These are phyloP conservation scores for Penicillium expansum DNA, from an alignment of 2,329 filamentous ascomycete genomes.

Conservation along the genomic window DNA sequence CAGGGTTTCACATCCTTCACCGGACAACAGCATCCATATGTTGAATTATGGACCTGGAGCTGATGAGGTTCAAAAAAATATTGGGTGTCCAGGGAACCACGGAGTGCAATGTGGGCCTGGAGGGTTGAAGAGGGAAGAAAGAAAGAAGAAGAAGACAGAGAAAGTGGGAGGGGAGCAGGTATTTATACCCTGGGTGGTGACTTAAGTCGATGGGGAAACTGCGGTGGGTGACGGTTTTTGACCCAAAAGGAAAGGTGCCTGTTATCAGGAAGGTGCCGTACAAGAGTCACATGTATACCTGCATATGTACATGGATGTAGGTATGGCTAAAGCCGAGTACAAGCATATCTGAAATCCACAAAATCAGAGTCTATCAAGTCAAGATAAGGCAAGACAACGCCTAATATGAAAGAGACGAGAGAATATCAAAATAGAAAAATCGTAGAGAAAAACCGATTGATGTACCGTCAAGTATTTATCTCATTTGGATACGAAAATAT, in stretches of 20 bases:
- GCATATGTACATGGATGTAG: no score
- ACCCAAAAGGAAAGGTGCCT: neutral
- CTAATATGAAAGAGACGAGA: neutral
- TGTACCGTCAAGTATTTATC: neutral
- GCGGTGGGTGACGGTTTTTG: neutral
- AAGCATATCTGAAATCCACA: no score
- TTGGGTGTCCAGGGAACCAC: neutral
- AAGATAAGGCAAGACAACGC: neutral
- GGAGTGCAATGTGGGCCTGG: neutral
- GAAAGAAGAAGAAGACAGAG: neutral
- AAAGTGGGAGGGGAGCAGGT: neutral
- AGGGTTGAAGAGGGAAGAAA: neutral
- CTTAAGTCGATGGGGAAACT: neutral
- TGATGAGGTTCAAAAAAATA: no score
- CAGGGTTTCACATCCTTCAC: no score
- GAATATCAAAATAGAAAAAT: neutral
- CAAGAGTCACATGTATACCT: no score
- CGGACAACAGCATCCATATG: no score
- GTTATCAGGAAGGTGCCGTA: no score
- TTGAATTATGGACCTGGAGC: no score
- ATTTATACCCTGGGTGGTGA: neutral
- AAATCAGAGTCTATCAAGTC: no score
- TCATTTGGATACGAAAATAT: neutral
- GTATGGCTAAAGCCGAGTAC: no score
- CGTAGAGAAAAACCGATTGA: neutral